These are phyloP conservation scores for Pseudogymnoascus sp. DNA, from an alignment of 2,329 filamentous ascomycete species.

Conservation along the genomic window DNA sequence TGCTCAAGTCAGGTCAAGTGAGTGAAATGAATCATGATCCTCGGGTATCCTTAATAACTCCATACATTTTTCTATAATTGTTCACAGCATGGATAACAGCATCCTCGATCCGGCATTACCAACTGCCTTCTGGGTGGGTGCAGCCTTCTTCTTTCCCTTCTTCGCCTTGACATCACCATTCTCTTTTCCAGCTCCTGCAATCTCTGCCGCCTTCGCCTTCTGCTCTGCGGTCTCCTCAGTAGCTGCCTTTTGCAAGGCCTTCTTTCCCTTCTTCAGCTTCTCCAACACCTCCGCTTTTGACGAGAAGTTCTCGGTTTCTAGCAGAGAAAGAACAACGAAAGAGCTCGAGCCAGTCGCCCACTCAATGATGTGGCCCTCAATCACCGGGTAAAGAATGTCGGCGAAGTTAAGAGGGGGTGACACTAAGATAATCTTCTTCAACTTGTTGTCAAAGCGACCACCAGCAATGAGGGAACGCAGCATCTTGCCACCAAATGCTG, in stretches of 20 bases:
- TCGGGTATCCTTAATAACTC: slow-evolving; percentile 8
- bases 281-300: slow-evolving; percentile 59
- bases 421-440: slow-evolving; percentile 61
- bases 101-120: slow-evolving; percentile 57
- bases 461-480: slow-evolving; percentile 86
- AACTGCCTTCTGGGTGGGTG: slow-evolving; percentile 32
- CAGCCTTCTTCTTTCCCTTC: slow-evolving; percentile 38
- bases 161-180: slow-evolving; percentile 28
- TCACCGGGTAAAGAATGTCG: slow-evolving; percentile 69
- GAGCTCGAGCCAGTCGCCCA: slow-evolving; percentile 85
- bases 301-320: slow-evolving; percentile 66
- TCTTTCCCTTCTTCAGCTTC: slow-evolving; percentile 64
- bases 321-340: slow-evolving; percentile 74
- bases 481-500: slow-evolving; percentile 65
- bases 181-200: slow-evolving; percentile 37
- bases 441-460: slow-evolving; percentile 70
- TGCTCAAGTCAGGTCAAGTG: background rate
- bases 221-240: slow-evolving; percentile 48
- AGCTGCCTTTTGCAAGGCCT: slow-evolving; percentile 60
- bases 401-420: slow-evolving; percentile 76
- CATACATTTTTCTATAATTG: slow-evolving; percentile 11
- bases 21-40: background rate
- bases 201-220: slow-evolving; percentile 38
- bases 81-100: slow-evolving; percentile 47
- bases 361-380: slow-evolving; percentile 62